A percentile compares a stretch with the other conserved stretches of the same genome.
phyloP scores from a whole-genome alignment of 805 yeast species.

The Kazachstania bromeliacearum region DNA sequence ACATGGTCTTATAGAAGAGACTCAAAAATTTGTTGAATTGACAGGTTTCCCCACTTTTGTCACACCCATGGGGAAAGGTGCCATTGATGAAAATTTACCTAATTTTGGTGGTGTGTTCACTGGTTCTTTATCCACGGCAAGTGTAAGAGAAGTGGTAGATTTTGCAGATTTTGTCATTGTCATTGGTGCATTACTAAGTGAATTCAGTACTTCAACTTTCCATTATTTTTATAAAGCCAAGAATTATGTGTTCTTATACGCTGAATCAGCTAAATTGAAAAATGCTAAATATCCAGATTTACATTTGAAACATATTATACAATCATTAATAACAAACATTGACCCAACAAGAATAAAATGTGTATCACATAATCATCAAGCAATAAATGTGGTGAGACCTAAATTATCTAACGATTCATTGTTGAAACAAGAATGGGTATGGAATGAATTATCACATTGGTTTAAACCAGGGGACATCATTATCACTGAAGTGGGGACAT shows the following conservation, averaged over 20 bases:
- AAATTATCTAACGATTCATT: conserved; percentile 12
- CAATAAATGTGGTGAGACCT: conserved; percentile 22
- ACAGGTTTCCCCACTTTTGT: conserved; percentile 69
- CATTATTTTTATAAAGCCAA: conserved; percentile 57
- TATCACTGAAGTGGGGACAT: conserved; percentile 58
- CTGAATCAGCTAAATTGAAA: conserved; percentile 53
- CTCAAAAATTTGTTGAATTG: conserved; percentile 41
- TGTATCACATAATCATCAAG: conserved; percentile 6
- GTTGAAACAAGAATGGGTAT: conserved; percentile 37
- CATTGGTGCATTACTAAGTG: conserved; percentile 67
- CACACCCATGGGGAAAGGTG: conserved; percentile 81
- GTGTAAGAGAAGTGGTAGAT: conserved; percentile 60
- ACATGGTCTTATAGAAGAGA: conserved; percentile 50
- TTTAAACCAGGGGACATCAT: conserved; percentile 48
- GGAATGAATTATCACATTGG: conserved; percentile 44
- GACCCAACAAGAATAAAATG: conserved; percentile 25
- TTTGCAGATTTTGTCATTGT: conserved; percentile 59
- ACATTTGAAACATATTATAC: conserved; percentile 39
- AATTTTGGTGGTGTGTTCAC: conserved; percentile 72
- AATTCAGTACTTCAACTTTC: conserved; percentile 77
- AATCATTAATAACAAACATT: conserved; percentile 14
- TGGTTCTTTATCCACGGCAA: conserved; percentile 61
- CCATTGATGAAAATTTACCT: conserved; percentile 53
- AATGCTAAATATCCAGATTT: conserved; percentile 54
- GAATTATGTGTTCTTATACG: conserved; percentile 58